Conservation (phyloP, 768 basidiomycete genomes). For the Pisolithus microcarpus region DNA sequence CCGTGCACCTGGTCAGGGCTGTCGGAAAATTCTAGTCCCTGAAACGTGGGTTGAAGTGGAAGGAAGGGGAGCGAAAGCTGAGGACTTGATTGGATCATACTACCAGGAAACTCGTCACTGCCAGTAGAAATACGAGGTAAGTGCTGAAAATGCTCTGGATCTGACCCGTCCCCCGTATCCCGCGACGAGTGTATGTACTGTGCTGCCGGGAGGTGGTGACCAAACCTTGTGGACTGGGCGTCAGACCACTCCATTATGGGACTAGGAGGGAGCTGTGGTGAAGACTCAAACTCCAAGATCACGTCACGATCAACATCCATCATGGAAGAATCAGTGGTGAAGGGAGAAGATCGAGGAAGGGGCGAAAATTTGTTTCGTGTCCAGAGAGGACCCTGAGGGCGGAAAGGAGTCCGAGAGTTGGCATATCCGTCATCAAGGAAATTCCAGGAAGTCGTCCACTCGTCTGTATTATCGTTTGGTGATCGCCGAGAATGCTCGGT, state of each 20-base stretch:
- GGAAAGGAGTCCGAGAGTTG: not conserved
- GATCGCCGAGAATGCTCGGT: no score
- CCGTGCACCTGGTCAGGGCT: not conserved
- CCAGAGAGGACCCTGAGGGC: not conserved
- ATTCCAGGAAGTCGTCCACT: no score
- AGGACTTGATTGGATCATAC: no score
- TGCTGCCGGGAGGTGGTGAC: not conserved
- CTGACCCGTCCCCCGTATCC: no score
- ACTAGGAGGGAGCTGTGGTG: constrained; percentile 8
- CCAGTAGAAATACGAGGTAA: no score
- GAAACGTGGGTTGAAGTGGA: not conserved
- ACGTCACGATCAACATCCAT: constrained; percentile 5
- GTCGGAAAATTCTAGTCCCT: not conserved
- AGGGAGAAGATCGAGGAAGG: constrained; percentile 21
- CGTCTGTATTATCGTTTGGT: no score
- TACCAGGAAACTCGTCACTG: no score
- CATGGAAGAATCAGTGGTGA: constrained; percentile 9
- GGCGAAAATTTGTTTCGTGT: not conserved
- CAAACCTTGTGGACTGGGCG: not conserved
- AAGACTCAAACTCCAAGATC: constrained; percentile 20
- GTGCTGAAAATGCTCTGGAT: no score
- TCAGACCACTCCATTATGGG: not conserved
- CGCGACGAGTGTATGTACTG: no score
- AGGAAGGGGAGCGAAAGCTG: no score
- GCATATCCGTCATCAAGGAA: not conserved